These are phyloP conservation scores for Decorospora gaudefroyi DNA, from an alignment of 2,329 filamentous ascomycete species.

Conservation along the genomic window DNA sequence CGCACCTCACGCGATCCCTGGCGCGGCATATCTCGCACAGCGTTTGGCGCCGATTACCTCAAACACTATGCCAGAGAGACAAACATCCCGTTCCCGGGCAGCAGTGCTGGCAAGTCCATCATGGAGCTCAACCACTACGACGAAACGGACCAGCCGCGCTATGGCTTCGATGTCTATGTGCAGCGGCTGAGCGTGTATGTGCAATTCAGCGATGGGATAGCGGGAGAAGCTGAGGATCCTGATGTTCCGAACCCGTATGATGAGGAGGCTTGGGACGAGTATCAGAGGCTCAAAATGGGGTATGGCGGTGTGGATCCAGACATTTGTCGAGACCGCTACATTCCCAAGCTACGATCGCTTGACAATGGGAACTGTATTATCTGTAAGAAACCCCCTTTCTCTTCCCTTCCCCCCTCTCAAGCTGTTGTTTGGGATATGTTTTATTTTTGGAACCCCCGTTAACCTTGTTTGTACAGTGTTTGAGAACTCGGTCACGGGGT, in stretches of 20 bases:
- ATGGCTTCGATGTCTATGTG: constrained; percentile 57
- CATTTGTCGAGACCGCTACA: constrained; percentile 43
- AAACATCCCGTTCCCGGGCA: constrained; percentile 21
- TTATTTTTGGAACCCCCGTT: too few relatives aligned
- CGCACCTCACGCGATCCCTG: constrained; percentile 57
- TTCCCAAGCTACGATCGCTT: constrained; percentile 50
- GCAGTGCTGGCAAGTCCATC: constrained; percentile 51
- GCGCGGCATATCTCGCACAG: constrained; percentile 55
- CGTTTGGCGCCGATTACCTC: constrained; percentile 59
- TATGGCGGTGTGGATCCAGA: constrained; percentile 37
- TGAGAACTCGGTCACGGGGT: constrained; percentile 55
- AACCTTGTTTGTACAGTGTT: too few relatives aligned
- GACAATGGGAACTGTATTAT: constrained; percentile 58
- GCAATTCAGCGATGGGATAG: constrained; percentile 53
- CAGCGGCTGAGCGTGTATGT: constrained; percentile 58
- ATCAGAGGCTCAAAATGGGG: constrained; percentile 38
- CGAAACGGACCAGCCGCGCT: constrained; percentile 49
- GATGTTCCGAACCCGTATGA: constrained; percentile 55
- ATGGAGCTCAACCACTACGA: constrained; percentile 59
- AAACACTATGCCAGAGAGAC: constrained; percentile 49
- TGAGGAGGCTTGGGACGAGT: constrained; percentile 43
- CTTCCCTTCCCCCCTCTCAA: too few relatives aligned
- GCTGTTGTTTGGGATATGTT: too few relatives aligned
- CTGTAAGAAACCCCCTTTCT: too few relatives aligned
- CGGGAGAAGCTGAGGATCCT: constrained; percentile 46